A percentile compares a stretch with the other conserved stretches of the same genome.
Evolutionary conservation across 257 asterid genomes (phyloP).

Genomic region (Solanum neorickii): DNA sequence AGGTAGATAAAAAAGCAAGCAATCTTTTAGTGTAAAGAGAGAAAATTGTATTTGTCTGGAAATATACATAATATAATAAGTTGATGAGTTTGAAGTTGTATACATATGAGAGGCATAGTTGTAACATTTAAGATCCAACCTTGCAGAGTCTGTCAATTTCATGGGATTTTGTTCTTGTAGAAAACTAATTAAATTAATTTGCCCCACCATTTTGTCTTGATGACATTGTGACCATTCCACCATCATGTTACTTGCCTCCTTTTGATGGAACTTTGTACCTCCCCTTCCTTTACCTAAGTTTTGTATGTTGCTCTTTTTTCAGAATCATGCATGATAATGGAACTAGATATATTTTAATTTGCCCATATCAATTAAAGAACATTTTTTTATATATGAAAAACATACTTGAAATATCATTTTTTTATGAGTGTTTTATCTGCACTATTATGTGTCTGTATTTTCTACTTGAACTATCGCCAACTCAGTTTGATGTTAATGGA

Average conservation of each 20-base stretch:
- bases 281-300: not conserved
- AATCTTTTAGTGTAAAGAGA: slow-evolving; percentile 8
- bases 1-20: not conserved
- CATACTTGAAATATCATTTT: no score
- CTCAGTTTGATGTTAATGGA: not conserved
- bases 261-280: slow-evolving; percentile 16
- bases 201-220: slow-evolving; percentile 11
- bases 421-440: no score
- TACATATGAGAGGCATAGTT: not conserved
- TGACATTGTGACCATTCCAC: slow-evolving; percentile 12
- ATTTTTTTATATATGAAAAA: not conserved
- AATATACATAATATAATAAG: not conserved
- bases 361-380: not conserved
- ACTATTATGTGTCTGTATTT: no score
- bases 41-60: not conserved
- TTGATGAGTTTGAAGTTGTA: not conserved
- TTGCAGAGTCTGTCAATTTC: slow-evolving; percentile 14
- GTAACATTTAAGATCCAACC: slow-evolving; percentile 5
- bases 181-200: not conserved
- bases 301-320: not conserved
- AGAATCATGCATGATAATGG: not conserved
- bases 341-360: not conserved
- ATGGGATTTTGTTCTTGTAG: slow-evolving; percentile 6
- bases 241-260: slow-evolving; percentile 34
- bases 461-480: not conserved